Evolutionary conservation across 495 filamentous ascomycete species (phyloP).

Genomic region (Penicillium pancosmium): DNA sequence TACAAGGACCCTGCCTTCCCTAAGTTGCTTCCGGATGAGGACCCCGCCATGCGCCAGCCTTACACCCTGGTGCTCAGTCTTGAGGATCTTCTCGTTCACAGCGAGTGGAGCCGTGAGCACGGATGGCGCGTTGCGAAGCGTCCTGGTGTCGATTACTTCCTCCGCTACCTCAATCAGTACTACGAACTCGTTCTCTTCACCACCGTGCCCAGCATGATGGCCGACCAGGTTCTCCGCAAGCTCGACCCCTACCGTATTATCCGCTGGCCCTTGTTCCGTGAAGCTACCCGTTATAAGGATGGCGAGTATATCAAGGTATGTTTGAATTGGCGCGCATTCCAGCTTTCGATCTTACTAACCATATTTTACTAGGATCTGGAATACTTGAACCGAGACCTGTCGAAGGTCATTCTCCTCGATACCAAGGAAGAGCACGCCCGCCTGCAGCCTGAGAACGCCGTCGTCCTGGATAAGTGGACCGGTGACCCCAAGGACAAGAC

Average conservation of each 20-base stretch:
- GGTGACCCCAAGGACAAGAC: constrained; percentile 80
- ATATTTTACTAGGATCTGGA: constrained; percentile 73
- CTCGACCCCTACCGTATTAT: constrained; percentile 96
- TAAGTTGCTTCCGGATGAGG: constrained; percentile 87
- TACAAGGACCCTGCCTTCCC: constrained; percentile 96
- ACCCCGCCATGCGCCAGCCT: constrained; percentile 78
- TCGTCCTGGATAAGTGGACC: constrained; percentile 87
- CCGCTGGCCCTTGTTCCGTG: constrained; percentile 91
- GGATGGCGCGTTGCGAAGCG: constrained; percentile 96
- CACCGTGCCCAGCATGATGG: constrained; percentile 75
- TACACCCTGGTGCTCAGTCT: constrained; percentile 91
- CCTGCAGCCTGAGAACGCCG: constrained; percentile 89
- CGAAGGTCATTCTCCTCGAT: constrained; percentile 91
- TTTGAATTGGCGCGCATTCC: background rate
- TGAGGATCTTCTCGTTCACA: constrained; percentile 92
- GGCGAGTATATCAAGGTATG: constrained; percentile 95
- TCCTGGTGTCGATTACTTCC: constrained; percentile 94
- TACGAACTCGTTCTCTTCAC: constrained; percentile 98
- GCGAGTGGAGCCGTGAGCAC: constrained; percentile 89
- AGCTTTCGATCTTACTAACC: constrained; percentile 8
- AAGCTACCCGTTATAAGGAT: constrained; percentile 92
- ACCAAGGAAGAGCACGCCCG: constrained; percentile 78
- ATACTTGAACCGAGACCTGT: constrained; percentile 93
- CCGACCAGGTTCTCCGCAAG: constrained; percentile 86
- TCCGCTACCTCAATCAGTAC: constrained; percentile 94